Conservation (phyloP, 495 filamentous ascomycete species). For the Penicillium daleae region DNA sequence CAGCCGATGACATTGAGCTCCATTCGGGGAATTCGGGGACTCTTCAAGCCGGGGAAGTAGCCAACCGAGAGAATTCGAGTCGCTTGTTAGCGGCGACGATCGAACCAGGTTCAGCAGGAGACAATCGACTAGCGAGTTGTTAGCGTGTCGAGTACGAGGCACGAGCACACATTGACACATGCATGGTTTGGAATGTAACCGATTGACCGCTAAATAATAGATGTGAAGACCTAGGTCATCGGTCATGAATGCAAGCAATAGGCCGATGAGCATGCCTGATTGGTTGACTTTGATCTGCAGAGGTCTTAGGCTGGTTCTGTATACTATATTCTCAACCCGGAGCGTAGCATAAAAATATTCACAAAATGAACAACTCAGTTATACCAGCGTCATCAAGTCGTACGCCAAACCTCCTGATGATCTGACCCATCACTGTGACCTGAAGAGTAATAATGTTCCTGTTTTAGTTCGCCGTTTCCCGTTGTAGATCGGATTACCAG, state of each 20-base stretch:
- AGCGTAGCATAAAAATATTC: too few relatives aligned
- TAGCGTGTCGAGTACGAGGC: not conserved
- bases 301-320: too few relatives aligned
- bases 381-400: too few relatives aligned
- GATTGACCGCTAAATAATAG: not conserved
- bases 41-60: not conserved
- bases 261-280: too few relatives aligned
- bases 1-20: too few relatives aligned
- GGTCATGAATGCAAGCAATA: too few relatives aligned
- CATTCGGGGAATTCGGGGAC: not conserved
- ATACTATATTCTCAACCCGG: too few relatives aligned
- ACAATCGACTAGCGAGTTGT: not conserved
- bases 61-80: not conserved
- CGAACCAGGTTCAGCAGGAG: not conserved
- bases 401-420: too few relatives aligned
- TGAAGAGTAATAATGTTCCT: not conserved
- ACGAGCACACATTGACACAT: not conserved
- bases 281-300: too few relatives aligned
- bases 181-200: not conserved
- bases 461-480: not conserved
- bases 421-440: not conserved
- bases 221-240: too few relatives aligned
- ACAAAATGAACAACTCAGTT: too few relatives aligned
- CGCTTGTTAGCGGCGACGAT: slow-evolving; percentile 8
- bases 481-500: not conserved